Base-by-base conservation (phyloP, 441 rosid genomes). In the Pelargonium citronellum region DNA sequence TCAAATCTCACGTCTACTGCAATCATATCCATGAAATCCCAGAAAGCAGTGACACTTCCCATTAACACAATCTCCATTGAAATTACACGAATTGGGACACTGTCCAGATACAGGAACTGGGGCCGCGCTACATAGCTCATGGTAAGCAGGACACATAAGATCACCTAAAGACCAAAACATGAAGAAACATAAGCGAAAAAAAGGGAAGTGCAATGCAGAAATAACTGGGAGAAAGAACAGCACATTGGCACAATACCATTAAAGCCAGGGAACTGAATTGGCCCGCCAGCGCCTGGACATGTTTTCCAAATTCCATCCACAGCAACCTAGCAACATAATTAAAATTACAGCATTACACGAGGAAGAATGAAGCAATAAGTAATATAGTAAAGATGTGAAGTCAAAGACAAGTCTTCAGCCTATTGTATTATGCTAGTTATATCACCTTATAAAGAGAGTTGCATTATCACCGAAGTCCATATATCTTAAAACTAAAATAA, bases 301-400 rank as follows among this genome's bases (percentile, higher is more conserved):
- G 73, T 83, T 80, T 88, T 92, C 98, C 99, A 95, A 72, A 79
- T 82, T 74, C 95, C 99, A 79, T 92, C 99, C 74, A 95, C 99
- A 66, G 98, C 96, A 83, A 95, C 91, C 99, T 95, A 77, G 71
- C 75, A 73, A 66, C n/a, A 64, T 44, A 27, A 11, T 34, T 12
- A 73, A 16, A 44, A 77, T 62, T 66, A 73, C 57, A 55, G 22
- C 19, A 64, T 34, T 34, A 34, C 39, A 5, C 0, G 1, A 57
- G 27, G 27, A 7, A n/a, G 10, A 17, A 55, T 9, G 60, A 53
- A n/a, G 60, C 60, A 15, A n/a, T 1, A 53, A 0, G 60, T 53
- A 34, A 34, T 34, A 34, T 34, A 34, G 39, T 34, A 34, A 17
- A 61, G 37, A 67, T 7, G 27, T 5, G 43, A 24, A 0, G 7